Evolutionary conservation across 805 yeast species (phyloP).

Genomic region (Dipodascopsis tothii): DNA sequence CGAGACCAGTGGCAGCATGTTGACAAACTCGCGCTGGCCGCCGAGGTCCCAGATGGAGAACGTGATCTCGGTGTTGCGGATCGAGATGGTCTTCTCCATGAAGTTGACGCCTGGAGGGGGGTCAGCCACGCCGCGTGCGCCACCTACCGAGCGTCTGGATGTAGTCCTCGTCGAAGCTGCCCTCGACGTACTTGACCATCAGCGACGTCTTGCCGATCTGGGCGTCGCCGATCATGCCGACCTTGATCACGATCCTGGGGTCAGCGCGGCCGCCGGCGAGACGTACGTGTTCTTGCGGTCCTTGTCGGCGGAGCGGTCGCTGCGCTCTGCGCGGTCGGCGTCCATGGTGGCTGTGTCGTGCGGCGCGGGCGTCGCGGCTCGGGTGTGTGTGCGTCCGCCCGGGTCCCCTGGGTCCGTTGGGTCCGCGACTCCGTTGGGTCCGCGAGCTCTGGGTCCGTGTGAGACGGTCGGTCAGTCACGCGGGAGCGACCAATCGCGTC

Average conservation of each 20-base stretch:
- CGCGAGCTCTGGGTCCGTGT: no score
- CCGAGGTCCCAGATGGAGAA: constrained; percentile 95
- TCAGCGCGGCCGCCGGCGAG: no score
- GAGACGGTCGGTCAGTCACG: no score
- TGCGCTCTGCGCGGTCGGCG: no score
- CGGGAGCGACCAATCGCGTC: no score
- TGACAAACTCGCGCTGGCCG: constrained; percentile 89
- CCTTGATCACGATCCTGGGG: constrained; percentile 53
- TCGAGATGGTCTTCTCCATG: constrained; percentile 80
- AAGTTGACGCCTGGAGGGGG: constrained; percentile 71
- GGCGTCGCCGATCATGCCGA: constrained; percentile 91
- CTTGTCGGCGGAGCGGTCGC: no score
- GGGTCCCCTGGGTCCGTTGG: no score
- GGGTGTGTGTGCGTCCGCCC: no score
- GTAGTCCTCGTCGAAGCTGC: constrained; percentile 82
- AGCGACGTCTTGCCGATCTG: constrained; percentile 92
- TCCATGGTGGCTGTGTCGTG: no score
- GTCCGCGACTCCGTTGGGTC: no score
- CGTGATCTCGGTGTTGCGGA: constrained; percentile 78
- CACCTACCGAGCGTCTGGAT: constrained; percentile 58
- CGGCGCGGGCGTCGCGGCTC: no score
- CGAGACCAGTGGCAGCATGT: constrained; percentile 89
- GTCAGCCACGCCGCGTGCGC: not conserved
- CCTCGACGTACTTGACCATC: constrained; percentile 96
- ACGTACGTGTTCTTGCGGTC: no score